Evolutionary conservation across 345 rosid species (phyloP), one percentile per base, ranked within the genome.

Genomic region (Gossypium thurberi): DNA sequence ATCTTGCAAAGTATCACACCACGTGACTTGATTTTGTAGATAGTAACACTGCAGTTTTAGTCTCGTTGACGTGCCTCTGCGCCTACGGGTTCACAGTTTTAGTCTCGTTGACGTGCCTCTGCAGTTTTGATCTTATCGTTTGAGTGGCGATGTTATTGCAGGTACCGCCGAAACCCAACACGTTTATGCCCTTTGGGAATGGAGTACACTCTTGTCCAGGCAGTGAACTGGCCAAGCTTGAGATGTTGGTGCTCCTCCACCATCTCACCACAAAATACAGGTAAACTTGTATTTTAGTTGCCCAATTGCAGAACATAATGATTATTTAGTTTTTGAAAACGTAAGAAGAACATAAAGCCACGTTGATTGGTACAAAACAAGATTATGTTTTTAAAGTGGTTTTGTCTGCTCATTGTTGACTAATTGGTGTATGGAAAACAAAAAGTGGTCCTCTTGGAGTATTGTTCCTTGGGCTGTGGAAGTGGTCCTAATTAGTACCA

Each of bases 151-250:
- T 53, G 5, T 56, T 56, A 10, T 66, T 83, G 83, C 89, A 94
- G 97, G 89, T 85, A 81, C 86, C 97, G 73, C 88, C 86, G 18
- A 88, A 81, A 81, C 89, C 97, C 4, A 82, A 92, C 85, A 88
- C 97, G 14, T 94, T 77, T 79, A 82, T 94, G 93, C 97, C 98
- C 9, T 94, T 94, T 70, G 98, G 98, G 1, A 94, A 83, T 69
- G 98, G 97, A 62, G 90, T 88, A 71, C 98, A 94, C 79, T 92
- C 95, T 4, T 94, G 98, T 81, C 98, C 98, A n/a, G 97, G 97
- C 65, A 94, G 88, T 81, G 97, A 94, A 81, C 82, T 94, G 81
- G 97, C 97, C 53, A 94, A 90, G 85, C 95, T 94, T 72, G 98
- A 94, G 82, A 92, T 90, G 85, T 87, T 89, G 28, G 81, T 94